Conservation (phyloP, 2,329 filamentous ascomycete genomes). For the Hymenoscyphus fraxineus region DNA sequence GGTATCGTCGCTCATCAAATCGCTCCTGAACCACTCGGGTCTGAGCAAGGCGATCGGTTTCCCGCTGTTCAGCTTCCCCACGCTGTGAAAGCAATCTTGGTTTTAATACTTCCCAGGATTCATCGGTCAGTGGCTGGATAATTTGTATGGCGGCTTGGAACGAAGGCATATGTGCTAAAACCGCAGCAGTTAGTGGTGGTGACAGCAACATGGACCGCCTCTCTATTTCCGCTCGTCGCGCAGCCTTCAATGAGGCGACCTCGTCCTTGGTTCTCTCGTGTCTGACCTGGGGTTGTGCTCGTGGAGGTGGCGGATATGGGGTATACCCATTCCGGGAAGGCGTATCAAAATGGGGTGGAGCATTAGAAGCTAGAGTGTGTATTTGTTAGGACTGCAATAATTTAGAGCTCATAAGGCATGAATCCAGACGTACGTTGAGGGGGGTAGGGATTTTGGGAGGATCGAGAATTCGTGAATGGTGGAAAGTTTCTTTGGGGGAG, state of each 20-base stretch:
- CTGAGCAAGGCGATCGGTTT: slow-evolving; percentile 40
- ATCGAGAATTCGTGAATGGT: slow-evolving; percentile 11
- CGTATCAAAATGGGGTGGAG: slow-evolving; percentile 32
- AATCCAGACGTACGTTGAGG: slow-evolving; percentile 6
- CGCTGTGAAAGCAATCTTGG: slow-evolving; percentile 65
- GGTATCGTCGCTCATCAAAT: slow-evolving; percentile 31
- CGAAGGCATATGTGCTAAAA: slow-evolving; percentile 66
- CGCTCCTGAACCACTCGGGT: slow-evolving; percentile 38
- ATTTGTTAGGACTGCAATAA: slow-evolving; percentile 10
- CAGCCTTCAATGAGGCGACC: slow-evolving; percentile 59
- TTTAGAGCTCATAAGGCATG: not conserved
- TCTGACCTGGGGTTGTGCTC: slow-evolving; percentile 25
- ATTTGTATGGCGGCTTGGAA: slow-evolving; percentile 73
- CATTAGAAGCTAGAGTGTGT: slow-evolving; percentile 19
- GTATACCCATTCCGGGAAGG: slow-evolving; percentile 31
- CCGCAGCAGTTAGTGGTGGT: slow-evolving; percentile 59
- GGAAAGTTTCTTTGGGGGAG: slow-evolving; percentile 14
- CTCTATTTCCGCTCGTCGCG: slow-evolving; percentile 67
- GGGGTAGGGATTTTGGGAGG: slow-evolving; percentile 13
- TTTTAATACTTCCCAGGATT: slow-evolving; percentile 65
- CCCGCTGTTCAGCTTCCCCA: slow-evolving; percentile 57
- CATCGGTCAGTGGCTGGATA: slow-evolving; percentile 62
- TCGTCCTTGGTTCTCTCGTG: slow-evolving; percentile 58
- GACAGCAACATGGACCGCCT: slow-evolving; percentile 61
- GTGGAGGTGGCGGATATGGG: slow-evolving; percentile 24